Conservation (phyloP, 495 filamentous ascomycete species). For the Lophiostoma macrostomum region DNA sequence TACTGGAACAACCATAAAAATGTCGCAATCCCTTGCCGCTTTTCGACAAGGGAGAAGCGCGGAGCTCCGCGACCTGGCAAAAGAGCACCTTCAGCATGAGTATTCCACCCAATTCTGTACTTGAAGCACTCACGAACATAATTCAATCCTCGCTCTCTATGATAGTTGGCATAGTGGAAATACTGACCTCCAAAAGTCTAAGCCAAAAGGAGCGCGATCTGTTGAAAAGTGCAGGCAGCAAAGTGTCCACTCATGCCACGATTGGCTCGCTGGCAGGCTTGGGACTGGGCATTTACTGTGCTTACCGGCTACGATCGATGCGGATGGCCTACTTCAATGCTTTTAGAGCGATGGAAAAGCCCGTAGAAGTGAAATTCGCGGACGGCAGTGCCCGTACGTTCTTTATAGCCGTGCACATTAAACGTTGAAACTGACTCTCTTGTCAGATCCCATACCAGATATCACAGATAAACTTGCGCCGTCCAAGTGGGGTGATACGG, state of each 20-base stretch:
- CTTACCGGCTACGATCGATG: conserved; percentile 53
- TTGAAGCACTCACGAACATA: too few species aligned
- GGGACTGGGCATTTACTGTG: conserved; percentile 56
- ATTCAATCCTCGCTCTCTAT: too few species aligned
- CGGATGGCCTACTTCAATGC: conserved; percentile 57
- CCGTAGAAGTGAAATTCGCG: conserved; percentile 59
- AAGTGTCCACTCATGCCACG: conserved; percentile 52
- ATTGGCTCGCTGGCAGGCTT: conserved; percentile 60
- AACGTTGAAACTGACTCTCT: too few species aligned
- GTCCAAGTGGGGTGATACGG: conserved; percentile 56
- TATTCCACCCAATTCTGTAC: too few species aligned
- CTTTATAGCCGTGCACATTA: background rate
- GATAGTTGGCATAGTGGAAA: too few species aligned
- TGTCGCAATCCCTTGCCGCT: conserved; percentile 52
- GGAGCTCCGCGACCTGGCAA: conserved; percentile 57
- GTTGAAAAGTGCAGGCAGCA: conserved; percentile 52
- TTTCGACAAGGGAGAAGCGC: conserved; percentile 53
- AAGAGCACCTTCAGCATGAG: conserved; percentile 61
- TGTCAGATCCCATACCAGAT: conserved; percentile 64
- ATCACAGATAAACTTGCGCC: conserved; percentile 57
- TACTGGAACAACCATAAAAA: too few species aligned
- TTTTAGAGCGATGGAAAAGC: conserved; percentile 58
- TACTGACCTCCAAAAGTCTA: conserved; percentile 44
- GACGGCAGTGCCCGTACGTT: conserved; percentile 54
- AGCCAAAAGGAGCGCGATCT: conserved; percentile 56